Conservation (phyloP, 2,329 filamentous ascomycete genomes). For the Ceratocystiopsis brevicomis region DNA sequence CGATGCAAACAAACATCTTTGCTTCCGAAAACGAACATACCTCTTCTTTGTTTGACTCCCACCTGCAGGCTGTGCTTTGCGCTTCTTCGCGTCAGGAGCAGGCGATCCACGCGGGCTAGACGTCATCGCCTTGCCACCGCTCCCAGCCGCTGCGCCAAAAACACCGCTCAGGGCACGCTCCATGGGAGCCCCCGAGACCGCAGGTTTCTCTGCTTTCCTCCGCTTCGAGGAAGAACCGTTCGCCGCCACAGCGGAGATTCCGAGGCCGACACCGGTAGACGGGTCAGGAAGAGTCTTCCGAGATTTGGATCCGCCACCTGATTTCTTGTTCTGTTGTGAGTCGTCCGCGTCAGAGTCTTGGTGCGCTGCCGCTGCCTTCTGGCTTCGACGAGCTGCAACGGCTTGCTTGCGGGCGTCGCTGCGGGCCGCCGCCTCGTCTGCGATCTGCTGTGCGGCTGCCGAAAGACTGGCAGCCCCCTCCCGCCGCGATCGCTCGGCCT, state of each 20-base stretch:
- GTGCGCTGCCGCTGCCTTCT: conserved; percentile 22
- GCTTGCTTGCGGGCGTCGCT: conserved; percentile 76
- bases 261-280: conserved; percentile 33
- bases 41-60: conserved; percentile 65
- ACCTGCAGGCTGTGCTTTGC: conserved; percentile 42
- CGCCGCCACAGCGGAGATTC: conserved; percentile 38
- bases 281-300: conserved; percentile 28
- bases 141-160: conserved; percentile 20
- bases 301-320: conserved; percentile 37
- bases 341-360: conserved; percentile 71
- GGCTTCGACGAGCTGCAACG: conserved; percentile 54
- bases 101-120: conserved; percentile 53
- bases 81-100: conserved; percentile 53
- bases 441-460: conserved; percentile 56
- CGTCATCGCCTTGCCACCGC: conserved; percentile 35
- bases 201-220: conserved; percentile 58
- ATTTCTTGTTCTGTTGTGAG: conserved; percentile 35
- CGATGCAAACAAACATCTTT: conserved; percentile 6
- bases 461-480: conserved; percentile 65
- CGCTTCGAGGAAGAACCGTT: conserved; percentile 45
- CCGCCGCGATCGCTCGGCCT: conserved; percentile 55
- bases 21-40: conserved; percentile 24
- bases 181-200: conserved; percentile 28
- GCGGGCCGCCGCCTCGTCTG: conserved; percentile 65
- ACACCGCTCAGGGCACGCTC: conserved; percentile 50